Percentiles rank a stretch among this genome's conserved stretches.
phyloP scores from a whole-genome alignment of 2,329 filamentous ascomycete species.

The Albophoma yamanashiensis region DNA sequence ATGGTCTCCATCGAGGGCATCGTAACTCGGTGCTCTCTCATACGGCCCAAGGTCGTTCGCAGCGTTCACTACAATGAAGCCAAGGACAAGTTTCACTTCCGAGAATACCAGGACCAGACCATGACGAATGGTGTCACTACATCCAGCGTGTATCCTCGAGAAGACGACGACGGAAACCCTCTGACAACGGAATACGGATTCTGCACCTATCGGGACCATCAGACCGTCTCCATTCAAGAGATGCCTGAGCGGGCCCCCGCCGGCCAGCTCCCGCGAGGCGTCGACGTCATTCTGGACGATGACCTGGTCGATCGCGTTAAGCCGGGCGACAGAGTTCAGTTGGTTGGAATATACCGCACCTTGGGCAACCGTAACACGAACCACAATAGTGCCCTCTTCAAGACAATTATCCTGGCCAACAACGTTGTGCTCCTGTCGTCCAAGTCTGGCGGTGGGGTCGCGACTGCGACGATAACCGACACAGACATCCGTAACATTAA shows the following conservation, averaged over 20 bases:
- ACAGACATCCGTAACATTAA: conserved; percentile 98
- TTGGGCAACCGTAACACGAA: conserved; percentile 90
- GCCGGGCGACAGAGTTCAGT: conserved; percentile 88
- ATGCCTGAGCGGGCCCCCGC: conserved; percentile 97
- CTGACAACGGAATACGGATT: conserved; percentile 93
- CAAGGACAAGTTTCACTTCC: conserved; percentile 76
- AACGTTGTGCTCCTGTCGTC: conserved; percentile 91
- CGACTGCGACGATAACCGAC: conserved; percentile 85
- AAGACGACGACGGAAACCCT: conserved; percentile 87
- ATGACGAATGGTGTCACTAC: conserved; percentile 90
- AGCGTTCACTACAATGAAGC: conserved; percentile 93
- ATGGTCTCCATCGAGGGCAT: conserved; percentile 98
- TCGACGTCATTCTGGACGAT: conserved; percentile 94
- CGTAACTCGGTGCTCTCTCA: conserved; percentile 89
- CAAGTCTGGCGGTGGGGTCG: conserved; percentile 90
- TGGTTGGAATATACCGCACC: conserved; percentile 93
- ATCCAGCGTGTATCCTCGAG: conserved; percentile 85
- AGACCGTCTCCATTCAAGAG: conserved; percentile 96
- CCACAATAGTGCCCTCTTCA: conserved; percentile 85
- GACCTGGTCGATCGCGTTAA: conserved; percentile 93
- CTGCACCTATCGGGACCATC: conserved; percentile 91
- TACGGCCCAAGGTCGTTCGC: conserved; percentile 94
- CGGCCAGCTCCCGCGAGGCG: conserved; percentile 86
- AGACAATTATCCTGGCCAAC: conserved; percentile 87
- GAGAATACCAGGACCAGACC: conserved; percentile 91